Evolutionary conservation across 805 yeast genomes (phyloP), one percentile per base, ranked within the genome.

Genomic region (Metschnikowia koreensis): DNA sequence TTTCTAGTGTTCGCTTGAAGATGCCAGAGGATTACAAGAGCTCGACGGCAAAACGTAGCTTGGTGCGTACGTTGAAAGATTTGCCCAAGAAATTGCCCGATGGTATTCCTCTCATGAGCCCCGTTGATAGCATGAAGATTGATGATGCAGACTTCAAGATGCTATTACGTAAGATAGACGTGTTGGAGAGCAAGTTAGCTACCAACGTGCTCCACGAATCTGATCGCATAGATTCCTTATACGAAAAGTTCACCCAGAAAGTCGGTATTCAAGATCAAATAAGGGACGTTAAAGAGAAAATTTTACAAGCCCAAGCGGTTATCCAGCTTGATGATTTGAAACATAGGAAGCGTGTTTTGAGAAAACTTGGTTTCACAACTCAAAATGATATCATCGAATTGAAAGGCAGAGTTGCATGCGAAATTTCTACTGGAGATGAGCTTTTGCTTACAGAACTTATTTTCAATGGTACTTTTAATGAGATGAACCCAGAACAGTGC

Each of bases 381-480:
- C 84, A 84, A 48, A 80, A 82, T 56, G 99, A 94, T 68, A 86
- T 94, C 55, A 96, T 94, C 57, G 97, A 94, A 67, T 78, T 94
- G 62, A 94, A 94, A 70, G 99, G 99, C 50, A 82, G 98, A 66
- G 98, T 94, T 51, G 97, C 97, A 0, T 93, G 98, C 70, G 97
- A 93, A 64, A 93, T 93, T 60, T 84, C 93, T 60, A 87, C 96
- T 22, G 97, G 97, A 53, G 90, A 84, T 64, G 97, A 90, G 69
- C 71, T 90, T 50, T 66, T 90, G 55, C 71, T 94, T 46, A 94
- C 99, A 0, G 99, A 94, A 66, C 75, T 94, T 59, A 88, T 94
- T 33, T 94, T 94, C 78, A 92, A 92, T 66, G 98, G 98, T 81
- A 87, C 89, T 26, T 94, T 94, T 74, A 90, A 85, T 61, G 97